Evolutionary conservation across 192 early-diverging fungal genomes (phyloP), one percentile per base, ranked within the genome.

Genomic region (Podochytrium sp.): DNA sequence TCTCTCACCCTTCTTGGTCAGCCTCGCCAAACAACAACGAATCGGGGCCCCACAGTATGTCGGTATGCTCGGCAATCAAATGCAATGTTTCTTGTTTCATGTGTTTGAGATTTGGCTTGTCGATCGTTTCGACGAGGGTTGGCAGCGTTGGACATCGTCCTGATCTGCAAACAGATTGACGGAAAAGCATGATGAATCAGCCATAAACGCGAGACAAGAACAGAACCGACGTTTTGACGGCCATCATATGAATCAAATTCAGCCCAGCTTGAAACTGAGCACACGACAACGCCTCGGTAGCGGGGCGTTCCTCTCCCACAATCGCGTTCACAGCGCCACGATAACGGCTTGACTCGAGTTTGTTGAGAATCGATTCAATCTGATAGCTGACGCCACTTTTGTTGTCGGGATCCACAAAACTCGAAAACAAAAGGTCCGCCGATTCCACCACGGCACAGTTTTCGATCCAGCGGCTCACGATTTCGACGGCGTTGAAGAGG

Each of bases 131-230:
- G 14, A 69, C 43, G 5, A 34, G 6, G 7, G 66, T 55, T 32
- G 66, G 66, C 4, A 69, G 34, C 14, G 55, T 32, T 23, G 51
- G 27, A 55, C 66, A 69, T 12, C 66, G 20, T 10, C 66, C 66
- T n/a, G 66, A 51, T n/a, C 66, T 69, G 12, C n/a, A n/a, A n/a
- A n/a, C 25, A 27, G 29, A 12, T 18, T 7, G 16, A 34, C 7
- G 18, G 10, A 14, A 12, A 39, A 12, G 12, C 59, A 61, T 39
- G 12, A 38, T 33, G 7, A 61, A 35, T 20, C n/a, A n/a, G n/a
- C 33, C 12, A 65, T 20, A 65, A 30, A n/a, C n/a, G n/a, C n/a
- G n/a, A n/a, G n/a, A n/a, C n/a, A n/a, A 49, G 38, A 65, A 65
- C 3, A 65, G 47, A 49, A 4, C 27, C 41, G 29, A 47, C 27